Base-by-base conservation (phyloP, 805 yeast species). In the Saccharomyces cerevisiae region DNA sequence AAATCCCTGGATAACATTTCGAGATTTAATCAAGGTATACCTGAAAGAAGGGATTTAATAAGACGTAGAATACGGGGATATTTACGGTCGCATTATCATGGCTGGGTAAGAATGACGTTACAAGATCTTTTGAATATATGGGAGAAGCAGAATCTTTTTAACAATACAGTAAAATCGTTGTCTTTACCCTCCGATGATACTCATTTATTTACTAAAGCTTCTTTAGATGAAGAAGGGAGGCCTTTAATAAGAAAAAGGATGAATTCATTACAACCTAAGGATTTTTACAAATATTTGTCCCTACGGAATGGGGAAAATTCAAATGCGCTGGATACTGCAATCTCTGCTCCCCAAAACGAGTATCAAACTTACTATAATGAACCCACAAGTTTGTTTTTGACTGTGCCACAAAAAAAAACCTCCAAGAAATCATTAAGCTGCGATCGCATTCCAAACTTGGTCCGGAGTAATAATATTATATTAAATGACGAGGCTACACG, bases 71-170 rank as follows among this genome's bases (percentile, higher is more conserved):
- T 68, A 11, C 55, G 64, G 30, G 54, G 56, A 21, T 63, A 64
- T 51, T 47, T 68, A 50, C 54, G 67, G 28, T 53, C 57, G 1
- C 61, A 59, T 36, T 66, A 66, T 52, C 55, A 57, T 52, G 63
- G 68, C 13, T 62, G 68, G 63, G 62, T 64, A 11, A 57, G 61
- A 46, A 58, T 68, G 49, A 60, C 61, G 6, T 55, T 68, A 29
- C 51, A 59, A 46, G 70, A 65, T 53, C 65, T 59, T 48, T 48
- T 67, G 24, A 63, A 67, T 43, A 56, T 68, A 17, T 68, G 70
- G 71, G 69, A 62, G 47, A 59, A 62, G 43, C 55, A 57, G 26
- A 43, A 53, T 10, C 21, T 57, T 27, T 59, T 61, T 28, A 50
- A 53, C 43, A 36, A 36, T n/a, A 24, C 43, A 17, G 43, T 17